Evolutionary conservation across 768 basidiomycete species (phyloP).

Genomic region (Russula vinacea): DNA sequence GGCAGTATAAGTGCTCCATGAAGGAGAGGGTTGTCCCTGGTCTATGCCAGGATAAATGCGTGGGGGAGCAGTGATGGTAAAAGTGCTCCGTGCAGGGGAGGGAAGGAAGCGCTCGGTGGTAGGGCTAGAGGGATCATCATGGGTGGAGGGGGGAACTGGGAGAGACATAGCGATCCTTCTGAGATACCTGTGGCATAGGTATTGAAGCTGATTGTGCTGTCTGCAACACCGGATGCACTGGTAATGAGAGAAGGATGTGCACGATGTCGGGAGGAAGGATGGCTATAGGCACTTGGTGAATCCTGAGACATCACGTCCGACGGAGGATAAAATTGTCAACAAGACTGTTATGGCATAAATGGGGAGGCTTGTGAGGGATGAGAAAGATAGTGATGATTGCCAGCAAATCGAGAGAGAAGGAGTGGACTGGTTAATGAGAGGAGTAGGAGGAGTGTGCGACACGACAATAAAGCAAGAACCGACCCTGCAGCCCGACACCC

Average conservation of each 20-base stretch:
- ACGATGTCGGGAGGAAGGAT: constrained; percentile 33
- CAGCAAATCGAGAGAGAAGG: neutral
- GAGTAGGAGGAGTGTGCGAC: neutral
- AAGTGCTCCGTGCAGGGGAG: constrained; percentile 25
- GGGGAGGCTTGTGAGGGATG: neutral
- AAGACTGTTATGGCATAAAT: neutral
- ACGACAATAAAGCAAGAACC: neutral
- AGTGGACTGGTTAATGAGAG: neutral
- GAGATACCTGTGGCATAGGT: constrained; percentile 34
- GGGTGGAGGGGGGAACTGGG: constrained; percentile 55
- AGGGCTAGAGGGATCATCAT: constrained; percentile 37
- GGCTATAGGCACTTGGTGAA: neutral
- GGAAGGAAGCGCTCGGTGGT: constrained; percentile 33
- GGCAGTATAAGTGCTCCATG: constrained; percentile 15
- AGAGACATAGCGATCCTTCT: constrained; percentile 41
- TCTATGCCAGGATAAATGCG: constrained; percentile 35
- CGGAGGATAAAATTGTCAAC: neutral
- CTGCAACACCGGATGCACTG: constrained; percentile 54
- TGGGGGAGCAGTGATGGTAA: constrained; percentile 7
- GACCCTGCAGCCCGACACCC: too few species aligned
- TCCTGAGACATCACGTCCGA: constrained; percentile 18
- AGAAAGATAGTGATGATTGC: neutral
- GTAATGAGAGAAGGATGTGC: constrained; percentile 47
- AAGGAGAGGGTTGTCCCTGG: constrained; percentile 31
- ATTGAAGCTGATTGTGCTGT: constrained; percentile 51